Evolutionary conservation across 345 rosid genomes (phyloP).

Genomic region (Salix koriyanagi): DNA sequence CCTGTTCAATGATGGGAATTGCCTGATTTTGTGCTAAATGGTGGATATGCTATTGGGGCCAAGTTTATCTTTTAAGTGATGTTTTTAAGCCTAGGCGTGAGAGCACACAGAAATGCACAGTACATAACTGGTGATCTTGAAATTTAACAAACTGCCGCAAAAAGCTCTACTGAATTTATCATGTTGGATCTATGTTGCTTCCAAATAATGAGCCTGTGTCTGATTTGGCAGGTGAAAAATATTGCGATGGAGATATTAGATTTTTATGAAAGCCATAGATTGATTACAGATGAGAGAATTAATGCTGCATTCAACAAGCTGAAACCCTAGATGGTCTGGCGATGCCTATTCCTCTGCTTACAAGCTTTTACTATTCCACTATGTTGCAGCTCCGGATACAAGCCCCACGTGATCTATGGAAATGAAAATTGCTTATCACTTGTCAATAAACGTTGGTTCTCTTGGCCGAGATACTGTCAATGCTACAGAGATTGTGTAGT

Average conservation of each 20-base stretch:
- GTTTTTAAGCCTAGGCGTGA: too few species aligned
- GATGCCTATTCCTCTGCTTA: neutral
- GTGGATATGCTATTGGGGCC: neutral
- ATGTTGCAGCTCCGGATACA: neutral
- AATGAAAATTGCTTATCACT: neutral
- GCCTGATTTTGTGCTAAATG: neutral
- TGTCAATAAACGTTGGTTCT: neutral
- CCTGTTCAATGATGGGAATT: neutral
- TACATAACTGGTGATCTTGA: neutral
- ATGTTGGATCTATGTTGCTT: neutral
- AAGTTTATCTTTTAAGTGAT: neutral
- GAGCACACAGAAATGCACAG: too few species aligned
- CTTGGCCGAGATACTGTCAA: neutral
- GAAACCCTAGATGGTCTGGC: slow-evolving; percentile 29
- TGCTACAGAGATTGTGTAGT: neutral
- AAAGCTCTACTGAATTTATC: too few species aligned
- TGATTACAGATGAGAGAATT: slow-evolving; percentile 39
- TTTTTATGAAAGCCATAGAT: slow-evolving; percentile 47
- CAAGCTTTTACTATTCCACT: neutral
- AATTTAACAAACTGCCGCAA: neutral
- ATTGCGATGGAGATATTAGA: slow-evolving; percentile 58
- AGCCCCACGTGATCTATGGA: neutral
- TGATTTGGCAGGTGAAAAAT: slow-evolving; percentile 45
- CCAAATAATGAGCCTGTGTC: neutral
- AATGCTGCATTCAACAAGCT: slow-evolving; percentile 50